Base-by-base conservation (phyloP, 225 moss, liverwort and hornwort genomes). In the Straminergon stramineum region DNA sequence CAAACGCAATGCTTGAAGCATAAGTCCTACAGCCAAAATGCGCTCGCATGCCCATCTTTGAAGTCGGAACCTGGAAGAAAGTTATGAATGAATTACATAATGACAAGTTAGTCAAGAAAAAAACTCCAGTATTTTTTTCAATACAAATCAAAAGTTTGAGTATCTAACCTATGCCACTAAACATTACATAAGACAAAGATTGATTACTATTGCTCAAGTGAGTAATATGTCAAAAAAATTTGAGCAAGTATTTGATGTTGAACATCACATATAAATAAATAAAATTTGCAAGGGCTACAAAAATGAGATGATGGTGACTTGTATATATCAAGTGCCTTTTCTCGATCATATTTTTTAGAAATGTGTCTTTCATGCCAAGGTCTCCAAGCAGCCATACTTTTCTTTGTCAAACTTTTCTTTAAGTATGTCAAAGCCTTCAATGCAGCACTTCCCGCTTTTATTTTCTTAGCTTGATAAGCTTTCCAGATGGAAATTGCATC, bases 31-130 rank as follows among this genome's bases (percentile, higher is more conserved):
- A 51, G 85, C 90, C 41, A 93, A 86, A 58, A 95, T 90, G 32
- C 85, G 79, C 82, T 95, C 91, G 4, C 91, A 91, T 82, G 86
- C 89, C 95, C 95, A 95, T 86, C 88, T 88, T 26, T 92, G 85
- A 53, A 95, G 86, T 2, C 79, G 80, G 3, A n/a, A 75, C 64
- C 92, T 93, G 6, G 43, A 41, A 81, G 12, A 81, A 5, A 86
- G 19, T 6, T 65, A 10, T 17, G 4, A 83, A 82, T 35, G 51
- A 61, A 13, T 52, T 48, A 83, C 2, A 75, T 43, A 7, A 45
- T 45, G 45, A 10, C 3, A 45, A 32, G 16, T 4, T 37, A 35
- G 37, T 66, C 2, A 45, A 27, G 2, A 15, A 63, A 31, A 35
- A 3, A 32, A 74, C 3, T 21, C 6, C 48, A 2, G 20, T 15